A percentile compares a stretch with the other conserved stretches of the same genome.
phyloP scores from a whole-genome alignment of 2,329 filamentous ascomycete genomes.

The Lithohypha guttulata region DNA sequence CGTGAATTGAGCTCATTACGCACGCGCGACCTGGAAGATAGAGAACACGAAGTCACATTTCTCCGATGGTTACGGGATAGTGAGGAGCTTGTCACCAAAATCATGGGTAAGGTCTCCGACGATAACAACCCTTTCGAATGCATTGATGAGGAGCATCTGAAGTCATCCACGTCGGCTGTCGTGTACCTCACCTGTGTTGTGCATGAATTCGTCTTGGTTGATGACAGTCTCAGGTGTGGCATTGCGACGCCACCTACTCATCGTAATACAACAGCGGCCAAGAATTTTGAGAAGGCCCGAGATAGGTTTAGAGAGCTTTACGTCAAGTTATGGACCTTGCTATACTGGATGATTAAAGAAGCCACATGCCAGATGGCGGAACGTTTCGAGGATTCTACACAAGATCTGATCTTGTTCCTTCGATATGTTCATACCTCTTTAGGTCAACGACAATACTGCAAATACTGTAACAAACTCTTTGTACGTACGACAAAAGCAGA shows the following conservation, averaged over 20 bases:
- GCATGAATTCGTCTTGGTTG: conserved; percentile 68
- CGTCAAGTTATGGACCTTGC: conserved; percentile 74
- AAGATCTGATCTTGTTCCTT: conserved; percentile 68
- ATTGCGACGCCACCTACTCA: conserved; percentile 52
- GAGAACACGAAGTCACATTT: conserved; percentile 58
- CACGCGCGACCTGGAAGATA: conserved; percentile 40
- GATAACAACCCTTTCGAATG: conserved; percentile 67
- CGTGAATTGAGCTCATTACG: conserved; percentile 54
- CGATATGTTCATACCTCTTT: conserved; percentile 73
- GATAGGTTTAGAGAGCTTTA: conserved; percentile 77
- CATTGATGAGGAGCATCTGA: conserved; percentile 68
- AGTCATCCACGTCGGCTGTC: conserved; percentile 59
- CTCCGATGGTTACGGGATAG: conserved; percentile 68
- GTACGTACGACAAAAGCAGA: conserved; percentile 82
- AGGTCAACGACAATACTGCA: conserved; percentile 76
- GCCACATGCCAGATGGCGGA: conserved; percentile 57
- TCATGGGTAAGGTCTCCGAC: conserved; percentile 58
- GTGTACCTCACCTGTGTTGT: conserved; percentile 62
- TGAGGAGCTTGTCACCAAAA: conserved; percentile 62
- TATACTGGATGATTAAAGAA: conserved; percentile 70
- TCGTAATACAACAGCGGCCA: conserved; percentile 36
- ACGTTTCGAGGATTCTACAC: conserved; percentile 54
- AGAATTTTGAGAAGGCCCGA: conserved; percentile 40
- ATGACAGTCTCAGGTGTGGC: conserved; percentile 76
- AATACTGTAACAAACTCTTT: conserved; percentile 73